Base-by-base conservation (phyloP, 2,329 filamentous ascomycete genomes). In the Cryoendolithus antarcticus region DNA sequence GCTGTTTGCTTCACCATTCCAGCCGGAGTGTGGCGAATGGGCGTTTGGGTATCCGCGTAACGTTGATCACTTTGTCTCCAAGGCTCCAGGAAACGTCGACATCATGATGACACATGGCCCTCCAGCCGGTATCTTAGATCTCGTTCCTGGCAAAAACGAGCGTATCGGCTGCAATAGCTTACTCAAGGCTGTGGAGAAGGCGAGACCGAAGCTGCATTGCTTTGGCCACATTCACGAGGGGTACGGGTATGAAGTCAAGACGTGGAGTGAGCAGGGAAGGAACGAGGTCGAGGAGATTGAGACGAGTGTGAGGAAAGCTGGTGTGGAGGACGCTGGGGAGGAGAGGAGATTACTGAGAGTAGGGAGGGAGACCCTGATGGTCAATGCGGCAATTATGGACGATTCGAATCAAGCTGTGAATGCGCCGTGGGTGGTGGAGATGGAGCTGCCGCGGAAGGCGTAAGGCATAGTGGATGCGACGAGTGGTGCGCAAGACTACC, bases 151-250 rank as follows among this genome's bases (percentile, higher is more conserved):
- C 0, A 33, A 44, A 37, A 27, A 47, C 7, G 51, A 59, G 15
- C 44, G 50, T 37, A 61, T 59, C 11, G 70, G 72, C 12, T 69
- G 69, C 42, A 46, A 48, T 0, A 44, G 61, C 10, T 61, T 77
- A 2, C 65, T 73, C 38, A 52, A 51, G 0, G 67, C 72, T 0
- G 49, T 76, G 0, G 58, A 62, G 1, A 49, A 50, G 0, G 60
- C 64, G 1, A 59, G 56, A 21, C 72, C 72, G 2, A 51, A 52
- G 5, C 45, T 76, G 3, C 70, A 74, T 50, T 75, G 71, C 51
- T 76, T 75, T 42, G 72, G 72, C 0, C 73, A 76, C 44, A 69
- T 75, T n/a, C 73, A 77, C 48, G 70, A 74, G 46, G 66, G 62
- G 0, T 80, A 74, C 71, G 77, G 76, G 2, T 67, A 64, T 0